phyloP scores from a whole-genome alignment of 768 basidiomycete genomes.

The Crucibulum laeve region DNA sequence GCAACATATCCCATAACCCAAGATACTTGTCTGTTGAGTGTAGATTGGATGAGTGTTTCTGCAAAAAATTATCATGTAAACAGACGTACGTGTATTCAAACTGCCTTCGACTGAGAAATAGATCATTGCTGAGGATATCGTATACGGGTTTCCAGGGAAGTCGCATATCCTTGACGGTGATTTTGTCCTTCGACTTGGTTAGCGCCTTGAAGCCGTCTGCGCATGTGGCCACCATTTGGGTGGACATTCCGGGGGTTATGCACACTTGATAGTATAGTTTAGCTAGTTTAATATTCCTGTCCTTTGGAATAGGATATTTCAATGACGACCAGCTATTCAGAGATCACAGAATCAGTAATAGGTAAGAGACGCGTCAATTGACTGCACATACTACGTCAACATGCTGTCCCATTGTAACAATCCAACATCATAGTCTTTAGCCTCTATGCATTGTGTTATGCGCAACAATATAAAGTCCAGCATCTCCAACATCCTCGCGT shows the following conservation, averaged over 20 bases:
- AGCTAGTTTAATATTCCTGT: conserved; percentile 67
- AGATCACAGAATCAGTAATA: conserved; percentile 4
- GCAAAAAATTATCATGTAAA: not conserved
- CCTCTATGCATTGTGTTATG: conserved; percentile 69
- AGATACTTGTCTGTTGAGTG: conserved; percentile 52
- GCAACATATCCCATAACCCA: conserved; percentile 76
- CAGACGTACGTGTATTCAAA: conserved; percentile 70
- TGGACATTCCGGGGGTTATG: conserved; percentile 73
- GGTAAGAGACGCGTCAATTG: conserved; percentile 3
- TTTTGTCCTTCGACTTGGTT: conserved; percentile 66
- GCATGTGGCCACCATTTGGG: conserved; percentile 61
- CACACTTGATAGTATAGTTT: conserved; percentile 77
- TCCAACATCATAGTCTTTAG: conserved; percentile 80
- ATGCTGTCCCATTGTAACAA: conserved; percentile 79
- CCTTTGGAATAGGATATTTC: conserved; percentile 84
- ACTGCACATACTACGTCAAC: conserved; percentile 57
- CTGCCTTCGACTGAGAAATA: conserved; percentile 73
- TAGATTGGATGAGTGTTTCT: conserved; percentile 6
- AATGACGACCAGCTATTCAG: conserved; percentile 67
- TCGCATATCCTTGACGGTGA: conserved; percentile 73
- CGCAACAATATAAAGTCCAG: conserved; percentile 70
- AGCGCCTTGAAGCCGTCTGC: conserved; percentile 58
- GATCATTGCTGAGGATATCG: conserved; percentile 62
- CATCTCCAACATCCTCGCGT: conserved; percentile 70
- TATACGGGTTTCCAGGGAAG: conserved; percentile 82